Evolutionary conservation across 331 rosid genomes (phyloP).

Genomic region (Quercus lobata): DNA sequence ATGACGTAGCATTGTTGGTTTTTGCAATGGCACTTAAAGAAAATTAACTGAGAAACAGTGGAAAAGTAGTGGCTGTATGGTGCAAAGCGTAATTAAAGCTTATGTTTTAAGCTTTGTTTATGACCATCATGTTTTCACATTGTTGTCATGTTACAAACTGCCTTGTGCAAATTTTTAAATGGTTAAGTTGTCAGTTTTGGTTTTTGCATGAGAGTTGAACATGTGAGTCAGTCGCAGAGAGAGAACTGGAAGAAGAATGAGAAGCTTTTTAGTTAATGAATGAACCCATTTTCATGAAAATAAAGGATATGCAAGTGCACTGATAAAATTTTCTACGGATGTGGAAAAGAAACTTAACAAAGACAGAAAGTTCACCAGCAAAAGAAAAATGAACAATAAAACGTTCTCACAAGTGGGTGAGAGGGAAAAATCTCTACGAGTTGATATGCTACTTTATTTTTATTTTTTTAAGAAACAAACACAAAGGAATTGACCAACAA

Average conservation of each 20-base stretch:
- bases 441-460: too few relatives aligned
- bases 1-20: not conserved
- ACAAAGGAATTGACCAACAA: too few relatives aligned
- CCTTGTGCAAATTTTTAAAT: not conserved
- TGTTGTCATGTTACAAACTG: not conserved
- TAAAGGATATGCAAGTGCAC: too few relatives aligned
- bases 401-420: not conserved
- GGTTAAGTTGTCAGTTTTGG: not conserved
- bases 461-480: too few relatives aligned
- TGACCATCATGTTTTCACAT: not conserved
- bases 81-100: not conserved
- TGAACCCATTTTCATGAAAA: not conserved
- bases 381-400: not conserved
- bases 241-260: not conserved
- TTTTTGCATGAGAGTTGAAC: conserved; percentile 20
- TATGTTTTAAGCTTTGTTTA: not conserved
- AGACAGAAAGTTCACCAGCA: not conserved
- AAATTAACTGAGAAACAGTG: not conserved
- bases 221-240: not conserved
- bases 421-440: not conserved
- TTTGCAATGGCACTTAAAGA: not conserved
- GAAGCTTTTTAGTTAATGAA: not conserved
- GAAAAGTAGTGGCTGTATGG: not conserved
- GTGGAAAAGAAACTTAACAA: not conserved
- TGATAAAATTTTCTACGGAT: not conserved